A percentile compares a stretch with the other conserved stretches of the same genome.
Evolutionary conservation across 2,329 filamentous ascomycete genomes (phyloP).

Genomic region (Aspergillus sclerotialis): DNA sequence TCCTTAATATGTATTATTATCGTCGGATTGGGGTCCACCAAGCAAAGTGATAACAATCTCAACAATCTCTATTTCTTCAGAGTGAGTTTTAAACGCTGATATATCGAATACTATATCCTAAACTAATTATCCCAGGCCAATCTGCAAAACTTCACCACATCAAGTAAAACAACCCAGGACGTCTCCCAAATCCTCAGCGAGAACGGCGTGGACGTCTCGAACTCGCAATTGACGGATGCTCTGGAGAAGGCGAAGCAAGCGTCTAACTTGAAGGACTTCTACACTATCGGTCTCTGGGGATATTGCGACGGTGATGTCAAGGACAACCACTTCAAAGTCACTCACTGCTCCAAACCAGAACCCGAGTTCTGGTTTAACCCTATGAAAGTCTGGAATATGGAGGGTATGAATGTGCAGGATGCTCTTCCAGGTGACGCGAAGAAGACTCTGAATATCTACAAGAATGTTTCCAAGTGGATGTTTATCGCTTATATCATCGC

Average conservation of each 20-base stretch:
- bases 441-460: constrained; percentile 65
- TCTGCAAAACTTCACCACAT: constrained; percentile 52
- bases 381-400: constrained; percentile 59
- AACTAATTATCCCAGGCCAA: constrained; percentile 42
- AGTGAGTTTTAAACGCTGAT: constrained; percentile 32
- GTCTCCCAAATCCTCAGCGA: constrained; percentile 26
- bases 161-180: constrained; percentile 26
- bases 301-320: constrained; percentile 65
- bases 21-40: constrained; percentile 52
- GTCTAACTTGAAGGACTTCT: constrained; percentile 64
- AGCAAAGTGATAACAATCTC: constrained; percentile 40
- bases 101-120: not conserved
- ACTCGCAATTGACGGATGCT: constrained; percentile 31
- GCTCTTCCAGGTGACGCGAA: constrained; percentile 62
- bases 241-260: constrained; percentile 30
- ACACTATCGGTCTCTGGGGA: constrained; percentile 78
- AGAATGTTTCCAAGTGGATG: constrained; percentile 70
- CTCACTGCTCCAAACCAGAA: constrained; percentile 62
- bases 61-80: constrained; percentile 51
- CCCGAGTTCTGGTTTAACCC: constrained; percentile 72
- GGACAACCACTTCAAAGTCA: constrained; percentile 44
- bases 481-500: constrained; percentile 73
- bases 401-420: constrained; percentile 49
- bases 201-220: constrained; percentile 27
- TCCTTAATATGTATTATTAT: constrained; percentile 63